Evolutionary conservation across 495 filamentous ascomycete genomes (phyloP), one percentile per base, ranked within the genome.

Genomic region (Rusavskia elegans): DNA sequence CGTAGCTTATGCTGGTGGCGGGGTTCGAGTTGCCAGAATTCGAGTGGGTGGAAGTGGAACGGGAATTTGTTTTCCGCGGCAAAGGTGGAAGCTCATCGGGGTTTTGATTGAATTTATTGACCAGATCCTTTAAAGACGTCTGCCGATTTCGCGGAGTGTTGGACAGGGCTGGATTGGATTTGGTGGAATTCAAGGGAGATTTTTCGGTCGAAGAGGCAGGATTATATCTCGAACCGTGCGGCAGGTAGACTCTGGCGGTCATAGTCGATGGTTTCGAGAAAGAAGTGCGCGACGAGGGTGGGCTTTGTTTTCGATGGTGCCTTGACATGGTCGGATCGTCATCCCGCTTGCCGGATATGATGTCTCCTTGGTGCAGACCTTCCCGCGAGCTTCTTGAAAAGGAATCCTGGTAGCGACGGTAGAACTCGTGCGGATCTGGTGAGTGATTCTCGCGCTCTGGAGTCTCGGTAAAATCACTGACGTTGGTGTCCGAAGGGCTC

Each of bases 51-150:
- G 59, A 62, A 7, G 59, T 53, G 46, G 59, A 59, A 32, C 54
- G 52, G n/a, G 72, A 61, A 37, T 55, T 56, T 20, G 66, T 63
- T 30, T 60, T 57, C 14, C 63, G 59, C 4, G 72, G 73, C 7
- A 73, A 45, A 11, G 77, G 77, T 13, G 76, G 67, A 37, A 77
- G 63, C 50, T 76, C 68, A 58, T 80, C 76, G 27, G 67, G 61
- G 45, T 65, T 73, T 45, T 76, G 73, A 59, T 83, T 78, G 64
- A 83, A 82, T 30, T 70, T 74, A 61, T 77, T 75, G 42, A 81
- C 68, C 20, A 83, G 71, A 41, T 82, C 74, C 64, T 76, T 78
- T 61, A 82, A 78, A 13, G 75, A 74, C 5, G 76, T 64, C 56
- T 77, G 69, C 50, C 70, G 63, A 27, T 66, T 54, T 40, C 66